Percentiles rank a stretch among this genome's conserved stretches.
These are phyloP conservation scores for Solanum raphanifolium DNA, from an alignment of 257 asterid genomes.

Conservation along the genomic window DNA sequence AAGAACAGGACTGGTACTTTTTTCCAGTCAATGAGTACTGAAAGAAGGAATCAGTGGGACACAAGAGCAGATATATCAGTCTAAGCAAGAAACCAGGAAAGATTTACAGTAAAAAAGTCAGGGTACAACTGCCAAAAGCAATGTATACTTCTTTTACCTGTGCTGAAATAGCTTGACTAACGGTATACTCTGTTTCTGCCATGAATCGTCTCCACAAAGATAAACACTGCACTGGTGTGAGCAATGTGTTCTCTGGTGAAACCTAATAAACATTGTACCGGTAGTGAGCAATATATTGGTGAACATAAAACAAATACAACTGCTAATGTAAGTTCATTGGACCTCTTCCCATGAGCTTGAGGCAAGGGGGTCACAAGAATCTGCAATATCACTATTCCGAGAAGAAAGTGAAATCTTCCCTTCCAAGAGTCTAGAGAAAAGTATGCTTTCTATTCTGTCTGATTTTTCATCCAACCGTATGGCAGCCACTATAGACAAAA, in stretches of 20 bases:
- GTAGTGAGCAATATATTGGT: not conserved
- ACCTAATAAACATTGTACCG: slow-evolving; percentile 19
- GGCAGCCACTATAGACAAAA: slow-evolving; percentile 41
- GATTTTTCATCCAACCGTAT: slow-evolving; percentile 31
- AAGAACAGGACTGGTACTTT: not conserved
- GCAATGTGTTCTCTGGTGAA: slow-evolving; percentile 42
- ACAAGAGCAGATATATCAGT: not conserved
- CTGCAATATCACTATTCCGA: slow-evolving; percentile 12
- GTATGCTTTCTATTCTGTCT: slow-evolving; percentile 33
- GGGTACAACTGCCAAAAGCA: not conserved
- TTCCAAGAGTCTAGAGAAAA: slow-evolving; percentile 29
- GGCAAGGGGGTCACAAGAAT: slow-evolving; percentile 41
- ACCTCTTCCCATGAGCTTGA: slow-evolving; percentile 66
- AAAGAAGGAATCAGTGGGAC: not conserved
- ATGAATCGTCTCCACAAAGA: slow-evolving; percentile 49
- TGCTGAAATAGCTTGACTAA: slow-evolving; percentile 52
- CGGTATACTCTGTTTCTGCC: slow-evolving; percentile 44
- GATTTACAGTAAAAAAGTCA: not conserved
- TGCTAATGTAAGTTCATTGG: not conserved
- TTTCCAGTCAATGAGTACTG: not conserved
- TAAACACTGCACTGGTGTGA: slow-evolving; percentile 54
- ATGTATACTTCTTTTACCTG: slow-evolving; percentile 21
- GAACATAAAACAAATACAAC: not conserved
- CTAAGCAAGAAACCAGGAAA: not conserved
- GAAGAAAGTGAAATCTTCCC: slow-evolving; percentile 14